phyloP scores from a whole-genome alignment of 257 asterid genomes.

The Mitragyna speciosa region DNA sequence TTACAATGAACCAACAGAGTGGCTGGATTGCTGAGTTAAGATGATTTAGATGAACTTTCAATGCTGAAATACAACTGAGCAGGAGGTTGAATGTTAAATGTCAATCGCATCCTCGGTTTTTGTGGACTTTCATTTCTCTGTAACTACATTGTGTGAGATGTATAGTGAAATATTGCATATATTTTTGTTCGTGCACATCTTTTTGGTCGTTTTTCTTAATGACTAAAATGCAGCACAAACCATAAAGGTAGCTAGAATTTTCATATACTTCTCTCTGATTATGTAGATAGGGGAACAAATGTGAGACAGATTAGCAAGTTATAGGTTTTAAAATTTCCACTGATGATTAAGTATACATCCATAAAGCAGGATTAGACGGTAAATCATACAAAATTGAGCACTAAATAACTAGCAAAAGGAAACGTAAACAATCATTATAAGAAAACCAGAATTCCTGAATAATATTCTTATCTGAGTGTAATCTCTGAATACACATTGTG shows the following conservation, averaged over 20 bases:
- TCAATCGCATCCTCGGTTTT: neutral
- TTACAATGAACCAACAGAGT: neutral
- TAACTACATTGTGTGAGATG: neutral
- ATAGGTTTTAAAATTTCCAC: neutral
- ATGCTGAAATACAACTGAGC: neutral
- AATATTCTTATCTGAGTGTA: neutral
- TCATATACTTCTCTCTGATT: neutral
- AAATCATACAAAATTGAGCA: constrained; percentile 2
- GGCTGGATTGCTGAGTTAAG: neutral
- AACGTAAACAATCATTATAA: neutral
- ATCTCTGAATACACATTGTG: constrained; percentile 24
- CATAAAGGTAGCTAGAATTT: neutral
- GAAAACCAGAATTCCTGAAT: neutral
- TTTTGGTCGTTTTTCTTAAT: neutral
- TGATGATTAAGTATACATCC: neutral
- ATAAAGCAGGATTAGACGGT: neutral
- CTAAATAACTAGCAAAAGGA: neutral
- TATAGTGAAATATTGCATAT: neutral
- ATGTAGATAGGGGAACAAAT: neutral
- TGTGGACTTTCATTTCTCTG: neutral
- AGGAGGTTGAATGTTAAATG: neutral
- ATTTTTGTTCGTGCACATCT: neutral
- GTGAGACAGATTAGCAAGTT: neutral
- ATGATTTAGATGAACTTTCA: neutral
- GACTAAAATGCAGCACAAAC: neutral